A percentile compares a stretch with the other conserved stretches of the same genome.
These are phyloP conservation scores for Plantago elongata DNA, from an alignment of 257 asterid genomes.

Conservation along the genomic window DNA sequence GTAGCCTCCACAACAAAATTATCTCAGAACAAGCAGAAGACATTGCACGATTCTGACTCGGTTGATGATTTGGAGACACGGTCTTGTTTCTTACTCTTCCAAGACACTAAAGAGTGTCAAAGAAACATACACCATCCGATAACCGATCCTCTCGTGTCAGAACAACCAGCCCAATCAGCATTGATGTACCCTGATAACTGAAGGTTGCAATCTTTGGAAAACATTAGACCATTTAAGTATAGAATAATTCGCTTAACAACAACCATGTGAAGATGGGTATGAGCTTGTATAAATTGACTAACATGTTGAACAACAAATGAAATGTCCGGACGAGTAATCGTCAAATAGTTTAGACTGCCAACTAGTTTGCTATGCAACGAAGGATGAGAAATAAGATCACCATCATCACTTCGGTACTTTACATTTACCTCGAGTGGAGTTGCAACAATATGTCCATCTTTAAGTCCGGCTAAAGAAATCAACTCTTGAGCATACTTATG, in stretches of 20 bases:
- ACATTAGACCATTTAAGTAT: constrained; percentile 1
- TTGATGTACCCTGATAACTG: neutral
- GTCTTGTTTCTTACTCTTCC: constrained; percentile 11
- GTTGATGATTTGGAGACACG: neutral
- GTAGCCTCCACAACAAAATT: constrained; percentile 9
- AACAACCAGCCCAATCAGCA: constrained; percentile 15
- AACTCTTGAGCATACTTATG: neutral
- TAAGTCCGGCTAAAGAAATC: neutral
- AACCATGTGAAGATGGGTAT: neutral
- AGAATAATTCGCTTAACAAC: constrained; percentile 11
- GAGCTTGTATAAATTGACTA: neutral
- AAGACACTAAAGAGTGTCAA: neutral
- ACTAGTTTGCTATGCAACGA: constrained; percentile 1
- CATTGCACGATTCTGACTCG: constrained; percentile 10
- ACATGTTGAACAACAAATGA: constrained; percentile 6
- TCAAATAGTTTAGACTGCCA: constrained; percentile 7
- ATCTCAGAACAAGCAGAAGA: constrained; percentile 2
- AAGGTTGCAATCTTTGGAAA: neutral
- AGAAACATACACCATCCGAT: constrained; percentile 13
- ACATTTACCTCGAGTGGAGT: no score
- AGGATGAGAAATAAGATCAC: constrained; percentile 10
- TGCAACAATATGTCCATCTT: neutral
- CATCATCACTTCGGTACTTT: neutral
- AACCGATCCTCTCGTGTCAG: neutral
- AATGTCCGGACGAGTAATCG: constrained; percentile 1